These are phyloP conservation scores for Tolypocladium cylindrosporum DNA, from an alignment of 2,329 filamentous ascomycete genomes.

Conservation along the genomic window DNA sequence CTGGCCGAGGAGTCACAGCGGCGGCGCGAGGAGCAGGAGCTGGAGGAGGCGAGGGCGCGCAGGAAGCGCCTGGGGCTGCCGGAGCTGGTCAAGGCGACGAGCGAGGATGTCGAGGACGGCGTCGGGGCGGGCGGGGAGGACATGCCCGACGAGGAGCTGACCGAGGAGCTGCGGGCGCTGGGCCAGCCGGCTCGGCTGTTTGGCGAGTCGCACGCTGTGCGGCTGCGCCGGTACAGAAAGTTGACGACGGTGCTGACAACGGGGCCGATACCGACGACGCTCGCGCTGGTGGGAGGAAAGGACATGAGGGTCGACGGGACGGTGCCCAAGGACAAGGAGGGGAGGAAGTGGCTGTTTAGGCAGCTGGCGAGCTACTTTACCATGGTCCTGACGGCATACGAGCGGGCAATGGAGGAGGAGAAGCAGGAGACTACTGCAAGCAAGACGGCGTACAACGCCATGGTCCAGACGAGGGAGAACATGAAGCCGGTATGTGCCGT, in stretches of 20 bases:
- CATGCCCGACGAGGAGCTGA: constrained; percentile 61
- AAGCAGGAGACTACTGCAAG: constrained; percentile 60
- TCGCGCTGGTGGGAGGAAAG: constrained; percentile 70
- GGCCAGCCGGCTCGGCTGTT: constrained; percentile 70
- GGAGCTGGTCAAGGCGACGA: constrained; percentile 43
- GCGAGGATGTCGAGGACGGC: constrained; percentile 31
- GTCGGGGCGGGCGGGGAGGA: constrained; percentile 45
- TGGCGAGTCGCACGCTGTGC: constrained; percentile 64
- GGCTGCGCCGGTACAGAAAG: constrained; percentile 61
- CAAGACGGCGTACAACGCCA: constrained; percentile 71
- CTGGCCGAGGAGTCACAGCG: constrained; percentile 72
- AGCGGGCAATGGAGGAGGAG: constrained; percentile 61
- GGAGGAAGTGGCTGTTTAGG: constrained; percentile 63
- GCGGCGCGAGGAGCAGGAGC: constrained; percentile 62
- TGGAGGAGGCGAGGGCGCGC: constrained; percentile 60
- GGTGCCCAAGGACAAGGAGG: constrained; percentile 54
- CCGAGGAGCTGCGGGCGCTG: constrained; percentile 56
- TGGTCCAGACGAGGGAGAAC: constrained; percentile 79
- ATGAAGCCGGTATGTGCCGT: constrained; percentile 54
- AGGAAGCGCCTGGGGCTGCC: constrained; percentile 73
- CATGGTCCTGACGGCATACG: constrained; percentile 87
- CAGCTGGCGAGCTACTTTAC: constrained; percentile 94
- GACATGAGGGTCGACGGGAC: constrained; percentile 73
- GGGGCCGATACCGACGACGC: constrained; percentile 78
- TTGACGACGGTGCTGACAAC: constrained; percentile 53